These are phyloP conservation scores for Sclerotinia trifoliorum DNA, from an alignment of 2,329 filamentous ascomycete genomes.

Conservation along the genomic window DNA sequence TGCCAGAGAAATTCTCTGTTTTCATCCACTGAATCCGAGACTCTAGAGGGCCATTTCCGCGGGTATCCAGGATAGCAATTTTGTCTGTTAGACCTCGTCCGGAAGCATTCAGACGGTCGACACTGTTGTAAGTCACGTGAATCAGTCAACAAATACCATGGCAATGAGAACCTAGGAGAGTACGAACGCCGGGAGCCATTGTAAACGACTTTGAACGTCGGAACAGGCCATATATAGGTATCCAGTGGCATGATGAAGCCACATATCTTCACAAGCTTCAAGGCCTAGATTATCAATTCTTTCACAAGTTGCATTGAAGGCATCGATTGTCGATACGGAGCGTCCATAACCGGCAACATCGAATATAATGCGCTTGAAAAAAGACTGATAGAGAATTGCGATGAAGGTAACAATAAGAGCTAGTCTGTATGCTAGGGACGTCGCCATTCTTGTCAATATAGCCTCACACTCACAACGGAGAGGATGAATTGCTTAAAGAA, in stretches of 20 bases:
- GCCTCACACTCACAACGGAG: neutral
- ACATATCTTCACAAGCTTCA: constrained; percentile 39
- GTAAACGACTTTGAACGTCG: constrained; percentile 27
- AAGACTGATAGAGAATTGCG: constrained; percentile 39
- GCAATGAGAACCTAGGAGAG: neutral
- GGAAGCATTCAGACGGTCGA: constrained; percentile 32
- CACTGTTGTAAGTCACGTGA: constrained; percentile 22
- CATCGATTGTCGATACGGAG: constrained; percentile 37
- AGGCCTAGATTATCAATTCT: constrained; percentile 33
- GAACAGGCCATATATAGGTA: constrained; percentile 37
- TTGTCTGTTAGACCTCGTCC: constrained; percentile 32
- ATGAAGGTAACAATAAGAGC: constrained; percentile 29
- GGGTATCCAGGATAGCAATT: constrained; percentile 35
- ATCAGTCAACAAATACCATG: neutral
- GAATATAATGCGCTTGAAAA: constrained; percentile 38
- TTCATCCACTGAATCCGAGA: constrained; percentile 33
- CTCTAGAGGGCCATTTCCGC: constrained; percentile 29
- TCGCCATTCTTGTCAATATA: constrained; percentile 15
- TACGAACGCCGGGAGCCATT: constrained; percentile 38
- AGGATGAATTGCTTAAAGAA: neutral
- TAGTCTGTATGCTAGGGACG: constrained; percentile 26
- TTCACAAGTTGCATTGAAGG: constrained; percentile 38
- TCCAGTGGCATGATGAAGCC: constrained; percentile 36
- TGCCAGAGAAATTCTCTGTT: constrained; percentile 31
- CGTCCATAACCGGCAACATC: constrained; percentile 39